Base-by-base conservation (phyloP, 2,329 filamentous ascomycete genomes). In the Sporothrix brasiliensis region DNA sequence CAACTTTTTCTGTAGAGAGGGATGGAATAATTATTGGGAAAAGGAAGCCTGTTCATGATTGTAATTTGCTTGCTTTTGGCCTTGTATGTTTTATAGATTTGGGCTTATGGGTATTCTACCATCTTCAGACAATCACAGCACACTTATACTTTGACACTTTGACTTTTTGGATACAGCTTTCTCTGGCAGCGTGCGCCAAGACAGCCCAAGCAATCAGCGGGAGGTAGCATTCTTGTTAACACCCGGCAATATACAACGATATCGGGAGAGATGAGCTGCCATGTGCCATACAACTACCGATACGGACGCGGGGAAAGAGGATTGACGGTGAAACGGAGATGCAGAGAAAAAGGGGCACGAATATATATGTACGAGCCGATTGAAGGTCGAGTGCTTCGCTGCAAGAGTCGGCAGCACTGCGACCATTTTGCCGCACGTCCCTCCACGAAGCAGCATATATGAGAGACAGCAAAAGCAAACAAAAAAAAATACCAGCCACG, bases 241-340 rank as follows among this genome's bases (percentile, higher is more conserved):
- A 70, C 39, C 53, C 66, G 70, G 67, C 49, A 68, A 72, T 71
- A 66, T 70, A 70, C 7, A 11, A 34, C 14, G 30, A 13, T 4
- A 10, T 19, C 44, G 27, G 27, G 16, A 34, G 47, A 52, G 1
- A 13, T 24, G 5, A 14, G 14, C 14, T 16, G 44, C 61, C 16
- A 52, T 30, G 56, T 52, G 61, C 47, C 27, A 21, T 52, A 21
- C 27, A 27, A 21, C 27, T 16, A 49, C 16, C 34, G 10, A 21
- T 6, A 30, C 41, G 47, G 61, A 39, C 53, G 53, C 67, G 69
- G 69, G 61, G 53, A 70, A 70, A 60, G 14, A 34, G 44, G 52
- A 41, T 4, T 9, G 16, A 58, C 49, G 53, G 50, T 50, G n/a
- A 14, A 70, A 24, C 50, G 65, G 65, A 67, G 30, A 63, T 47